A percentile compares a stretch with the other conserved stretches of the same genome.
Evolutionary conservation across 2,329 filamentous ascomycete species (phyloP).

Genomic region (Ophiocordyceps robertsii): DNA sequence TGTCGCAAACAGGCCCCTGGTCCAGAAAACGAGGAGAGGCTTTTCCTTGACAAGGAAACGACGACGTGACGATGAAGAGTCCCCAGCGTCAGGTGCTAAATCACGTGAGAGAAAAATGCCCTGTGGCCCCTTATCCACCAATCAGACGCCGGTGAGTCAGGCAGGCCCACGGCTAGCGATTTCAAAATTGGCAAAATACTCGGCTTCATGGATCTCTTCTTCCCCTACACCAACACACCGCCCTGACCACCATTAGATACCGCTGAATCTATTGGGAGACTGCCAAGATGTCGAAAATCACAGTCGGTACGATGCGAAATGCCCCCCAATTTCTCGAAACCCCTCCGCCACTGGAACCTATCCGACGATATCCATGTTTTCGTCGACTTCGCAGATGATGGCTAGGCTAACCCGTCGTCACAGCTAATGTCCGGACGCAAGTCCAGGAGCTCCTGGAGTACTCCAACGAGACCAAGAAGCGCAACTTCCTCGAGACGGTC

Average conservation of each 20-base stretch:
- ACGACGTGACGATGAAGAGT: neutral
- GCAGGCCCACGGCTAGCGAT: slow-evolving; percentile 10
- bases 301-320: slow-evolving; percentile 40
- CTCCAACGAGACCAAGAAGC: slow-evolving; percentile 89
- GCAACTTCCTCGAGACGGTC: slow-evolving; percentile 94
- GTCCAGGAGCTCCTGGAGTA: slow-evolving; percentile 90
- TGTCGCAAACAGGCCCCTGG: too few relatives aligned
- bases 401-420: slow-evolving; percentile 15
- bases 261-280: slow-evolving; percentile 66
- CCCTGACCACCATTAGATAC: slow-evolving; percentile 58
- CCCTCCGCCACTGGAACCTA: neutral
- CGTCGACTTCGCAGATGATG: neutral
- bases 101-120: slow-evolving; percentile 22
- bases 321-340: neutral
- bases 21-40: too few relatives aligned
- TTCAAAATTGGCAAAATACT: slow-evolving; percentile 10
- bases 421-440: slow-evolving; percentile 88
- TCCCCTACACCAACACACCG: slow-evolving; percentile 12
- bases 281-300: slow-evolving; percentile 80
- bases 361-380: neutral
- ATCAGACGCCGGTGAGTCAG: neutral
- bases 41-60: too few relatives aligned
- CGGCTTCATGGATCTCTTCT: slow-evolving; percentile 4
- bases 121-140: slow-evolving; percentile 14
- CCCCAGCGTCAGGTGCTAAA: slow-evolving; percentile 13